A percentile compares a stretch with the other conserved stretches of the same genome.
Conservation (phyloP, 495 filamentous ascomycete genomes). For the Neurospora sp. region DNA sequence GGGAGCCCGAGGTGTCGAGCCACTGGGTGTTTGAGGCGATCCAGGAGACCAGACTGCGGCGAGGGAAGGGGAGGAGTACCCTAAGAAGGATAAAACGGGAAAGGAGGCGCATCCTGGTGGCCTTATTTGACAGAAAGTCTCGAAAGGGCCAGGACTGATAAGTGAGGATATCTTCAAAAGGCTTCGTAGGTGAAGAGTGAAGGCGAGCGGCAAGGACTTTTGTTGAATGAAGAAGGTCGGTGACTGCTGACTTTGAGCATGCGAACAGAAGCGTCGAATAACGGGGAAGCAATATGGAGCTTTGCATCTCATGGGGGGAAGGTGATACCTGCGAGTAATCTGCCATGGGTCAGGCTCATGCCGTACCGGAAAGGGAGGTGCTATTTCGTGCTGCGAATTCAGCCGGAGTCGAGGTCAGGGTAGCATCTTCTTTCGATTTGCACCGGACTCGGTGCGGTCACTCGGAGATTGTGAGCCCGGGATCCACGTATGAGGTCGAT, state of each 20-base stretch:
- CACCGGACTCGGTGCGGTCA: not conserved
- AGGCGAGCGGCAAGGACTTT: no score
- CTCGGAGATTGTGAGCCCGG: not conserved
- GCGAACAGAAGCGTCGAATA: no score
- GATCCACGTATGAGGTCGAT: not conserved
- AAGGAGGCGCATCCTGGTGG: no score
- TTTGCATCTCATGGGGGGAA: not conserved
- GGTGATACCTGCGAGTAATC: not conserved
- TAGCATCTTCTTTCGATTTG: not conserved
- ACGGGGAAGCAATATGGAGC: not conserved
- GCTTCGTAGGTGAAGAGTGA: no score
- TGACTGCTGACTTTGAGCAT: no score
- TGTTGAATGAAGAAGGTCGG: no score
- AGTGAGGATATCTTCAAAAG: no score
- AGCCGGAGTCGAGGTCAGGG: not conserved
- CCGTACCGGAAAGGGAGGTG: not conserved
- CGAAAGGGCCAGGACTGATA: no score
- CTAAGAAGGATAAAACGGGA: no score
- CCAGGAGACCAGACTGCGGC: not conserved
- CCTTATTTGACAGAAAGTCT: no score
- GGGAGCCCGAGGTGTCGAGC: not conserved
- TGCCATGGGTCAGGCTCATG: no score
- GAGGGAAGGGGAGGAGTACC: no score
- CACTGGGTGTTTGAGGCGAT: constrained; percentile 15
- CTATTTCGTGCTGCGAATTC: not conserved